A percentile compares a stretch with the other conserved stretches of the same genome.
These are phyloP conservation scores for Globisporangium alternatum DNA, from an alignment of 352 stramenopile species.

Conservation along the genomic window DNA sequence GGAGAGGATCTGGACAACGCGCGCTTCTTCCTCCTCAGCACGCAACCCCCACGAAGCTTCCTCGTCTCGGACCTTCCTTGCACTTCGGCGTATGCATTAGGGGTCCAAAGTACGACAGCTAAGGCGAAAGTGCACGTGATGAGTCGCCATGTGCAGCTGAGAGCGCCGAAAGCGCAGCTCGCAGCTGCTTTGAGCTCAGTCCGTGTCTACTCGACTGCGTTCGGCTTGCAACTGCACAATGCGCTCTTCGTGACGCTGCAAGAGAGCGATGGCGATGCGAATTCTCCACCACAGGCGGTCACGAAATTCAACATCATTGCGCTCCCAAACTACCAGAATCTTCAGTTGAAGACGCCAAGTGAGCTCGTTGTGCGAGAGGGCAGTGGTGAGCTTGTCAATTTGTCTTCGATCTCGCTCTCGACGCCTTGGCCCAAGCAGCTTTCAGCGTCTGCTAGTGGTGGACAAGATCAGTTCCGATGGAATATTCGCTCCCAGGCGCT, in stretches of 20 bases:
- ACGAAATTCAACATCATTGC: constrained; percentile 8
- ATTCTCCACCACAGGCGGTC: neutral
- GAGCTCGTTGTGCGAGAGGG: constrained; percentile 11
- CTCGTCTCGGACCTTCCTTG: constrained; percentile 15
- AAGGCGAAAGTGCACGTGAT: constrained; percentile 3
- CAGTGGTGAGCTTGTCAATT: neutral
- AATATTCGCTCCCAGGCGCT: constrained; percentile 9
- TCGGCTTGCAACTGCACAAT: constrained; percentile 5
- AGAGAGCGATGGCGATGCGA: neutral
- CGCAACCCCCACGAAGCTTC: neutral
- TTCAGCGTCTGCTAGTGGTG: neutral
- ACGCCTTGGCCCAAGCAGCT: constrained; percentile 6
- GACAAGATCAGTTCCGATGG: constrained; percentile 13
- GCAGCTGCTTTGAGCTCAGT: neutral
- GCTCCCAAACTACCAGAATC: constrained; percentile 12
- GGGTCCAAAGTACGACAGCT: neutral
- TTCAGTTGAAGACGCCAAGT: neutral
- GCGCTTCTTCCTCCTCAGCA: constrained; percentile 16
- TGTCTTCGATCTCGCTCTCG: constrained; percentile 5
- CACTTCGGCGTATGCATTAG: constrained; percentile 7
- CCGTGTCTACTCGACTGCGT: constrained; percentile 15
- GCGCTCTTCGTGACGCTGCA: neutral
- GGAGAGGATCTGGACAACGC: constrained; percentile 15
- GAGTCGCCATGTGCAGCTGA: constrained; percentile 3
- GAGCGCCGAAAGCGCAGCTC: neutral